Conservation (phyloP, 495 filamentous ascomycete genomes). For the Astrothelium subdiscretum region DNA sequence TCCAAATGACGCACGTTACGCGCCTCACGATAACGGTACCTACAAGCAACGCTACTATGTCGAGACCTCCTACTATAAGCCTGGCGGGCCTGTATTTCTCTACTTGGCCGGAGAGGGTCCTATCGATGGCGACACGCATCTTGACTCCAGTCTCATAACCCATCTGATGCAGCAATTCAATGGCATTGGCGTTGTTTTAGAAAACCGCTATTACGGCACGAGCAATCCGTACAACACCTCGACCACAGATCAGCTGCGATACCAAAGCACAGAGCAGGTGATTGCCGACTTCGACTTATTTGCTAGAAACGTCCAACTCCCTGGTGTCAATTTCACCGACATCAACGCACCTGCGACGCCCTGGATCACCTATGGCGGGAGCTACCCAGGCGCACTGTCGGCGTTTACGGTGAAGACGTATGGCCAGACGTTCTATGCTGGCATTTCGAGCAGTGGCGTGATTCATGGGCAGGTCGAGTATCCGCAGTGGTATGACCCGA, state of each 20-base stretch:
- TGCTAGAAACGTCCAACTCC: constrained; percentile 32
- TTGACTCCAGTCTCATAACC: background rate
- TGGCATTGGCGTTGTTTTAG: constrained; percentile 36
- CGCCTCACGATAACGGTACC: constrained; percentile 29
- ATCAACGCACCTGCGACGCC: background rate
- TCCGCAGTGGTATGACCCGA: constrained; percentile 33
- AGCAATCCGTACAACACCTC: constrained; percentile 32
- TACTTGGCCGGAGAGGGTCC: constrained; percentile 33
- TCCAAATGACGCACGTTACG: constrained; percentile 26
- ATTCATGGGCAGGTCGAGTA: constrained; percentile 29
- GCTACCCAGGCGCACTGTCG: constrained; percentile 33
- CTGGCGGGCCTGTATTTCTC: constrained; percentile 37
- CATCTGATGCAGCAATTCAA: constrained; percentile 31
- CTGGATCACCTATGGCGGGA: constrained; percentile 37
- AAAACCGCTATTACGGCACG: constrained; percentile 36
- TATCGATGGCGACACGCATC: background rate
- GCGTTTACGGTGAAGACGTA: constrained; percentile 28
- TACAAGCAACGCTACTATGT: constrained; percentile 37
- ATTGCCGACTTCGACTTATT: constrained; percentile 38
- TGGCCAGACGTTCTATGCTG: constrained; percentile 32
- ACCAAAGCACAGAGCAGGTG: constrained; percentile 34
- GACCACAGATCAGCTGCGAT: constrained; percentile 33
- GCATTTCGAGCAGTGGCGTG: constrained; percentile 34
- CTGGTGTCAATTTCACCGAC: constrained; percentile 14
- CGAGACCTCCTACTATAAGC: constrained; percentile 36